Evolutionary conservation across 1,139 yeast species (phyloP), one percentile per base, ranked within the genome.

Genomic region (Saccharomycopsis phalli): DNA sequence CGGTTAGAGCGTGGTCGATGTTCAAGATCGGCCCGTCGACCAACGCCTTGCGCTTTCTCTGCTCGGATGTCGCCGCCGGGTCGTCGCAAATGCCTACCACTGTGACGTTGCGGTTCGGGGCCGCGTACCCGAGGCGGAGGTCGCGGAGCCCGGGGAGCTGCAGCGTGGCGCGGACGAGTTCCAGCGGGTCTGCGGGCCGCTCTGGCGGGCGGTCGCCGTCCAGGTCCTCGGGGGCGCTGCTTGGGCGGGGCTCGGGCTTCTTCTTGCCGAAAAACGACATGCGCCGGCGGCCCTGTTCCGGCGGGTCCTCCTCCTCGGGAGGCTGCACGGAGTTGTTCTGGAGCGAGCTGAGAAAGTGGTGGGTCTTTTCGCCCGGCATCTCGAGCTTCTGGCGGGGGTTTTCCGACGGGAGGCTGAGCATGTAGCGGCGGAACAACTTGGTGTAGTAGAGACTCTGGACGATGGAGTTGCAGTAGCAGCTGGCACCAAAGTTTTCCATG

Each of bases 391-490:
- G 56, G 45, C 70, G 52, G 18, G 53, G 51, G n/a, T 38, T 34
- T 18, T 30, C 44, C n/a, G 29, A 46, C 2, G 80, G 78, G 48
- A 68, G 66, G 22, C 61, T 58, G 34, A 77, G 54, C 4, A 91
- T 62, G 39, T 71, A 69, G 21, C 67, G 62, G 36, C 97, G 69
- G 52, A 91, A 86, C 21, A 68, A 71, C 34, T 73, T 72, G 2
- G 91, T 70, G 58, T 81, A 80, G 62, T 74, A 91, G 18, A 91
- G 69, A 51, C 95, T 86, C 58, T 91, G 98, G 22, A 91, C 62
- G 21, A 91, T 81, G 7, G 95, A 86, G 54, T 91, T 91, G 59
- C 95, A 86, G 60, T 91, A 91, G 61, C 98, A 88, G 0, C 95
- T 88, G 58, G 83, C 80, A 2, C 97, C 96, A 58, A 87, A 88